Evolutionary conservation across 225 moss, liverwort and hornwort species (phyloP), one percentile per base, ranked within the genome.

Genomic region (Anthoceros angustus): DNA sequence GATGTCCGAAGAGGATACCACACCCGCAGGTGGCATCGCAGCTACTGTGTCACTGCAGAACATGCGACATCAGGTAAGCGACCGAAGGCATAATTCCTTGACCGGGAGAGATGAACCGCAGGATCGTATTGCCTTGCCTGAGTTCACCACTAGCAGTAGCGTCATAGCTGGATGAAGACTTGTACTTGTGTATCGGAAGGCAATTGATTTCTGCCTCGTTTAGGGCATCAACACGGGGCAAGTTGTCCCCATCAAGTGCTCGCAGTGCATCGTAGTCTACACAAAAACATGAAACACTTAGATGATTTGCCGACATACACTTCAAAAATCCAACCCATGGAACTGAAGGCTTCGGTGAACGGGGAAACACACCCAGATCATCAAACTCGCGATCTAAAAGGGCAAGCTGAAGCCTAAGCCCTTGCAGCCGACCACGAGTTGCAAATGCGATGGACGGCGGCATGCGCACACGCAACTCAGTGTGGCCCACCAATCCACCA

Each of bases 381-480:
- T 86, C 80, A 74, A 86, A 86, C 64, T 86, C 85, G 66, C 80
- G 80, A 74, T 86, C 80, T 70, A 86, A 72, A 14, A 80, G 76
- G 66, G 80, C 80, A 76, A 83, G 85, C 78, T 83, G 85, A 67
- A 83, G 74, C 74, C 82, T 77, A 67, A 83, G 74, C 66, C 78
- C 76, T 73, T 80, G 83, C 55, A 86, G 76, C 65, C 78, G 83
- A 69, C 82, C 78, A 76, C 80, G 78, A 65, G 80, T 76, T 42
- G 78, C 71, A 69, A 86, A 76, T 42, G 76, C 70, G 61, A 77
- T 67, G 64, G 83, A 64, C 42, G 82, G 76, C 65, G 80, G 73
- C 86, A 86, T 80, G 62, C 80, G 80, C 76, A 86, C 66, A 60
- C 77, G 80, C 9, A 86, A 73, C 72, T 83, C 80, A 41, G 85